Base-by-base conservation (phyloP, 2,329 filamentous ascomycete genomes). In the Alternaria dauci region DNA sequence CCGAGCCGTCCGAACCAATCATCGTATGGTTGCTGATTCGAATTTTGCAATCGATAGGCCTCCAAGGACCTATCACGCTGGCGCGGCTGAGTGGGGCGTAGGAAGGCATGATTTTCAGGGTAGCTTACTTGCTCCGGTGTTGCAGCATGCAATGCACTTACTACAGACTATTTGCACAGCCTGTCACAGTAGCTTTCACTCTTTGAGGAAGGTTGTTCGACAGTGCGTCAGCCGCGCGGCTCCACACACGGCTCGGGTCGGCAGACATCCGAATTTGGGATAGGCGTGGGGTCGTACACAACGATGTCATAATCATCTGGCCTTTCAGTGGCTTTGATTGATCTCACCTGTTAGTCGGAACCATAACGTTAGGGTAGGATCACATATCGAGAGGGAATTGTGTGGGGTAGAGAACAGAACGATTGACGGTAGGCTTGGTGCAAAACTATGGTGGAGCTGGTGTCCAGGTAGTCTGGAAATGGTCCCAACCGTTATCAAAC, bases 181-280 rank as follows among this genome's bases (percentile, higher is more conserved):
- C 32, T 30, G 36, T 30, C 47, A 36, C 52, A 59, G 43, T 55
- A 48, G 44, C 41, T 20, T 34, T 16, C 28, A 23, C 32, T 34
- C 25, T 41, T 57, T 52, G 26, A 18, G 51, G 57, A 60, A 60
- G 28, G 30, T 52, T 51, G 32, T 46, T 26, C 41, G 42, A 57
- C 38, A 56, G 30, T 30, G 36, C 59, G 52, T 47, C 58, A 63
- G 42, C 58, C 61, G 61, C 61, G 60, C 60, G 60, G 57, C 52
- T 62, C 55, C 47, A 51, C 28, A 58, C 52, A 55, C 60, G 60
- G 60, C 60, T 63, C 57, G 52, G 57, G 47, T 63, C 60, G 52
- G 60, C 38, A 50, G 42, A 60, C 47, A 39, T 55, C 57, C 56
- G 14, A 23, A 50, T 57, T 16, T 39, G 55, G 52, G 46, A 53